Evolutionary conservation across 192 early-diverging fungal genomes (phyloP).

Genomic region (Spinellus fusiger): DNA sequence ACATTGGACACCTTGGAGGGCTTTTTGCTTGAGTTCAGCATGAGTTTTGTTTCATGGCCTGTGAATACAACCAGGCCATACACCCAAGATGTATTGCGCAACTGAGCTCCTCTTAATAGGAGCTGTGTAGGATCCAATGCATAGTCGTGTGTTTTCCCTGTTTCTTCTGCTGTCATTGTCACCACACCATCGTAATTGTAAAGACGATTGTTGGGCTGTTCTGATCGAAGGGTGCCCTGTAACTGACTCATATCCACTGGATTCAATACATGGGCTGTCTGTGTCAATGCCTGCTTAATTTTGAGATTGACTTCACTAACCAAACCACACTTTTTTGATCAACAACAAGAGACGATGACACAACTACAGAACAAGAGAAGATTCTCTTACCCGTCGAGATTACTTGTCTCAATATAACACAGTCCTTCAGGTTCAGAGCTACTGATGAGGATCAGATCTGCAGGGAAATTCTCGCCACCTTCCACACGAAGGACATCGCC

Average conservation of each 20-base stretch:
- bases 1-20: conserved; percentile 92
- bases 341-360: neutral
- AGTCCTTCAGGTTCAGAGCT: conserved; percentile 92
- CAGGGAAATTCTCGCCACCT: conserved; percentile 84
- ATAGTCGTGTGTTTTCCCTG: conserved; percentile 56
- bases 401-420: conserved; percentile 97
- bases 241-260: conserved; percentile 59
- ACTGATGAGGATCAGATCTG: conserved; percentile 86
- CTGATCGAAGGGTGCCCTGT: conserved; percentile 80
- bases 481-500: conserved; percentile 92
- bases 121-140: conserved; percentile 91
- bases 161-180: conserved; percentile 38
- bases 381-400: conserved; percentile 78
- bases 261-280: conserved; percentile 71
- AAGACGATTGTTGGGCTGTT: conserved; percentile 92
- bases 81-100: conserved; percentile 92
- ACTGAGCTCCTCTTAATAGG: conserved; percentile 85
- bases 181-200: conserved; percentile 91
- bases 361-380: neutral
- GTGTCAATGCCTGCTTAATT: conserved; percentile 86
- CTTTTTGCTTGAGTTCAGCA: conserved; percentile 89
- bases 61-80: conserved; percentile 94
- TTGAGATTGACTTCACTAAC: conserved; percentile 93
- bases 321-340: neutral
- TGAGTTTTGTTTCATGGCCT: conserved; percentile 95